Base-by-base conservation (phyloP, 208 protist genomes). In the Trypanosoma scelopori region DNA sequence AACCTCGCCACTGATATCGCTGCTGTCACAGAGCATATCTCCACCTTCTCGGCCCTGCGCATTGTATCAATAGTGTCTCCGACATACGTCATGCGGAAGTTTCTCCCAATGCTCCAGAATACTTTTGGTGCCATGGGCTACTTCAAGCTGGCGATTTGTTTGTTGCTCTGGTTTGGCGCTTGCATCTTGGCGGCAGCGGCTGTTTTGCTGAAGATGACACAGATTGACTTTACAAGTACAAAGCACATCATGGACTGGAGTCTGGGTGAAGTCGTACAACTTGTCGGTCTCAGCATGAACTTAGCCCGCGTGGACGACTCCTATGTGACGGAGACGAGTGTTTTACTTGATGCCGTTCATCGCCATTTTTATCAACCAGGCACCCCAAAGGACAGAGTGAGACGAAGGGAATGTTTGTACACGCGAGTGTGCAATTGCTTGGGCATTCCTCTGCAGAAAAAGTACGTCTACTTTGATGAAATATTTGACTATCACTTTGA, bases 401-500 rank as follows among this genome's bases (percentile, higher is more conserved):
- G 28, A 45, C 60, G 45, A 9, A 22, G 0, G 15, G 72, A 73
- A 50, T 68, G 70, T 65, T 53, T 78, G 22, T 66, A 69, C 51
- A 73, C 53, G 2, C 72, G 72, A 22, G 20, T 73, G 47, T 59
- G 52, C 23, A 20, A 50, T 25, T 49, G 20, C 5, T 46, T 78
- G 2, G 42, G 45, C 28, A 42, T 78, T 32, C 42, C 65, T 51
- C 53, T 25, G 16, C 53, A 32, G 28, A 35, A 5, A 22, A 73
- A 68, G 22, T 74, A 63, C 37, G 64, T 55, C 16, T 68, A 48
- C 22, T 78, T 78, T 71, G 72, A 78, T 50, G 64, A 59, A 6
- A 68, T 78, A 35, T 78, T 71, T 58, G 46, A 78, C 39, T 74
- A 71, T 46, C 72, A 78, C 46, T 73, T 63, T 42, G 46, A 67